Base-by-base conservation (phyloP, 2,329 filamentous ascomycete genomes). In the Pseudocercospora eumusae region DNA sequence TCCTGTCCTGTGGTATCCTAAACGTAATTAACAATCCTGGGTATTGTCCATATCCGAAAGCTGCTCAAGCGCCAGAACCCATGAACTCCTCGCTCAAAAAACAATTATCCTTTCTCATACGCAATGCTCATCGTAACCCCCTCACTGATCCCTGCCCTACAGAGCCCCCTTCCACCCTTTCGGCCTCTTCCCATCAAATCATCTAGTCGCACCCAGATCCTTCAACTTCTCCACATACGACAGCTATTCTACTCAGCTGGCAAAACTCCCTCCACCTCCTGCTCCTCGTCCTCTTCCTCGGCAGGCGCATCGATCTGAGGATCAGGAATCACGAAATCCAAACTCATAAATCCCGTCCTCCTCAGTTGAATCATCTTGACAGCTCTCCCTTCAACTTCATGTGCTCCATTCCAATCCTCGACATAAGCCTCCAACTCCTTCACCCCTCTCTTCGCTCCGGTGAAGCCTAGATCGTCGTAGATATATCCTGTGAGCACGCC, bases 401-500 rank as follows among this genome's bases (percentile, higher is more conserved):
- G 76, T 64, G 91, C 85, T 8, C 75, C 74, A 74, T 99, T 99
- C 93, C 93, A 97, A 62, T 86, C 83, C 66, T 96, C 90, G 58
- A 99, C 84, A 87, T 91, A 96, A 40, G 75, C 76, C 77, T 99
- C 95, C 18, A 97, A 78, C 9, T 79, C 82, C 59, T 82, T 84
- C 50, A 96, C 75, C 59, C 88, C 84, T 21, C 82, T 80, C 79
- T 98, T 98, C 62, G 89, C 84, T 8, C 84, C 86, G 3, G 90
- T 90, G 36, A 91, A 78, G 1, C 93, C 92, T 21, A 93, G 71
- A 73, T 98, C 93, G 62, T 99, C 95, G 92, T 92, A 98, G 33
- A 98, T 72, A 91, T 93, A 99, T 21, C 93, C 91, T 0, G 95
- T 98, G 33, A 92, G 77, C 4, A 96, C 81, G 1, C 93, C 92